Evolutionary conservation across 2,329 filamentous ascomycete species (phyloP), one percentile per base, ranked within the genome.

Genomic region (Sporothrix pseudoabietina): DNA sequence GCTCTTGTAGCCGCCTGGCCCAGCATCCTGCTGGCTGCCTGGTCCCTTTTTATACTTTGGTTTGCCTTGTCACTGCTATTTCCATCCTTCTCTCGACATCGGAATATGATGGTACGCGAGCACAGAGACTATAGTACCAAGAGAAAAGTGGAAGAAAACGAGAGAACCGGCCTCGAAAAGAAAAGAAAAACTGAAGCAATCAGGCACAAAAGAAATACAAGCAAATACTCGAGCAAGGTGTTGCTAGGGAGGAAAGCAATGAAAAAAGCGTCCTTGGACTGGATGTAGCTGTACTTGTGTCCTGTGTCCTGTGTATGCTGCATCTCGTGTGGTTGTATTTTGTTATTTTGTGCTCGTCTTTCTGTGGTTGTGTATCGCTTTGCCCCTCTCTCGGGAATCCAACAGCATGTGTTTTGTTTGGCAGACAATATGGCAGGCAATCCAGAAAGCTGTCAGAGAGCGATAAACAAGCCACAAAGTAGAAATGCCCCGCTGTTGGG

Each of bases 181-280:
- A 26, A 26, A 26, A 26, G 2, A 26, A 26, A 26, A 26, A 26
- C 26, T 35, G 19, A 44, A 14, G 35, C 35, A 44, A 12, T n/a
- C 26, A 65, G 4, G 59, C 44, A 44, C 59, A 59, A 65, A 65
- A 41, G 59, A 9, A 8, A 44, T 65, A 44, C 59, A 44, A 44
- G n/a, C 16, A 65, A 10, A 59, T 19, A 65, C 59, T 65, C 35
- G 59, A 65, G 4, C 35, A 44, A 44, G 35, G 59, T 65, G 59
- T 26, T 65, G 35, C n/a, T 65, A 41, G 6, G n/a, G n/a, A 30
- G 19, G 39, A 49, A 14, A 19, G 14, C 1, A 16, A 14, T 12
- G 14, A 5, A 49, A 3, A 16, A 14, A 49, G 41, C 19, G 4
- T 26, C 59, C 59, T 65, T 65, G n/a, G 59, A 65, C 59, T 65